These are phyloP conservation scores for Fusarium xylarioides DNA, from an alignment of 2,329 filamentous ascomycete genomes.

Conservation along the genomic window DNA sequence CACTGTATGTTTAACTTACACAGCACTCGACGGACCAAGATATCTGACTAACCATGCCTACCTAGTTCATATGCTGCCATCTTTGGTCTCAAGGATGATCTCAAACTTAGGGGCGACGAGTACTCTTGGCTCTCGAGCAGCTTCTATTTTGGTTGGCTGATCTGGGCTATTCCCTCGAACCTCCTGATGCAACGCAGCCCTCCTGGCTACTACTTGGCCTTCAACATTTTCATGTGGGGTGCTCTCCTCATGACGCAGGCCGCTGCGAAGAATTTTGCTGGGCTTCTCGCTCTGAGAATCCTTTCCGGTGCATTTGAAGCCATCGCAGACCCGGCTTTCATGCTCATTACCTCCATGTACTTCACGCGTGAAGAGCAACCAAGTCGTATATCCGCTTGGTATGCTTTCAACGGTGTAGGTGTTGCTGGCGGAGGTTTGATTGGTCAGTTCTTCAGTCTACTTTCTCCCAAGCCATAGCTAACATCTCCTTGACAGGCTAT, in stretches of 20 bases:
- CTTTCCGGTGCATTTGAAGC: slow-evolving; percentile 73
- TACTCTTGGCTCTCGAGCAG: slow-evolving; percentile 58
- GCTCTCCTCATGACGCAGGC: slow-evolving; percentile 59
- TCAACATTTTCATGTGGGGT: slow-evolving; percentile 66
- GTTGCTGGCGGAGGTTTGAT: slow-evolving; percentile 65
- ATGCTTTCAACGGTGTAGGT: slow-evolving; percentile 66
- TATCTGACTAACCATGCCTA: not conserved
- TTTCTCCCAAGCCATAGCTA: not conserved
- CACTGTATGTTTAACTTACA: slow-evolving; percentile 46
- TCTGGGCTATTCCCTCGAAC: slow-evolving; percentile 48
- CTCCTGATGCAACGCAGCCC: slow-evolving; percentile 47
- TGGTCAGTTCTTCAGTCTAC: slow-evolving; percentile 31
- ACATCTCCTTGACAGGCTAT: slow-evolving; percentile 50
- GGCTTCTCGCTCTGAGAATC: slow-evolving; percentile 63
- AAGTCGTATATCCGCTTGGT: slow-evolving; percentile 67
- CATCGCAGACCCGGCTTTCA: slow-evolving; percentile 58
- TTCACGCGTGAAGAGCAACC: slow-evolving; percentile 70
- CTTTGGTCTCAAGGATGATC: slow-evolving; percentile 68
- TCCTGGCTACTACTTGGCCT: slow-evolving; percentile 50
- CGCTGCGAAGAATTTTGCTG: slow-evolving; percentile 64
- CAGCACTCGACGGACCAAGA: no score
- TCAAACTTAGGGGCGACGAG: slow-evolving; percentile 64
- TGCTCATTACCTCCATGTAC: slow-evolving; percentile 73
- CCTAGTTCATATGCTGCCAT: slow-evolving; percentile 68
- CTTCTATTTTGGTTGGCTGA: slow-evolving; percentile 52